A percentile compares a stretch with the other conserved stretches of the same genome.
Evolutionary conservation across 2,329 filamentous ascomycete genomes (phyloP).

Genomic region (Colletotrichum neosansevieriae): DNA sequence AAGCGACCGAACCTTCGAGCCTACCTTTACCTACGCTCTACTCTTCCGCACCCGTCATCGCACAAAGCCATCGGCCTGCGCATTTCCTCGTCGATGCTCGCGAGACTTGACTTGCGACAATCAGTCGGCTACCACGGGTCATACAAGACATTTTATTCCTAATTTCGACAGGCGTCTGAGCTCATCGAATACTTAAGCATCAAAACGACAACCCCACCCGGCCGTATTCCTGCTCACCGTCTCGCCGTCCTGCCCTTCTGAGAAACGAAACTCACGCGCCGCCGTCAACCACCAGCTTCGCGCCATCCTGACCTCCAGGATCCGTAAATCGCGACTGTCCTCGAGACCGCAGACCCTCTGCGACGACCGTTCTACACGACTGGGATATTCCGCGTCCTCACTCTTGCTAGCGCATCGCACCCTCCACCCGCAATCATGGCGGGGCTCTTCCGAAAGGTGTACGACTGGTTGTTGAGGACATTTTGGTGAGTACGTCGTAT

Average conservation of each 20-base stretch:
- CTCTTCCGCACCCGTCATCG: constrained; percentile 37
- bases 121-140: constrained; percentile 50
- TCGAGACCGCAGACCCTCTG: neutral
- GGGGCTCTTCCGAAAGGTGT: constrained; percentile 91
- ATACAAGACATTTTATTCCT: constrained; percentile 59
- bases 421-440: constrained; percentile 73
- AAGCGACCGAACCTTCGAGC: constrained; percentile 31
- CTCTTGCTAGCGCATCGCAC: constrained; percentile 38
- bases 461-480: constrained; percentile 97
- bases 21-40: constrained; percentile 10
- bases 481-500: constrained; percentile 80
- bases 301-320: constrained; percentile 35
- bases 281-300: constrained; percentile 25
- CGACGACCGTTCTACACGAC: constrained; percentile 5
- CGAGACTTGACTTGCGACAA: constrained; percentile 38
- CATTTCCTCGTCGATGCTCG: constrained; percentile 31
- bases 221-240: constrained; percentile 44
- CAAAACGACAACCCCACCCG: constrained; percentile 47
- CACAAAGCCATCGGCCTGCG: constrained; percentile 30
- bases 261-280: constrained; percentile 21
- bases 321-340: neutral
- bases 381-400: neutral
- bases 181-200: constrained; percentile 55
- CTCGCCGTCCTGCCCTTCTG: constrained; percentile 38
- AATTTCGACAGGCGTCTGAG: constrained; percentile 49